Evolutionary conservation across 768 basidiomycete species (phyloP), one percentile per base, ranked within the genome.

Genomic region (Sporobolomyces phaffii): DNA sequence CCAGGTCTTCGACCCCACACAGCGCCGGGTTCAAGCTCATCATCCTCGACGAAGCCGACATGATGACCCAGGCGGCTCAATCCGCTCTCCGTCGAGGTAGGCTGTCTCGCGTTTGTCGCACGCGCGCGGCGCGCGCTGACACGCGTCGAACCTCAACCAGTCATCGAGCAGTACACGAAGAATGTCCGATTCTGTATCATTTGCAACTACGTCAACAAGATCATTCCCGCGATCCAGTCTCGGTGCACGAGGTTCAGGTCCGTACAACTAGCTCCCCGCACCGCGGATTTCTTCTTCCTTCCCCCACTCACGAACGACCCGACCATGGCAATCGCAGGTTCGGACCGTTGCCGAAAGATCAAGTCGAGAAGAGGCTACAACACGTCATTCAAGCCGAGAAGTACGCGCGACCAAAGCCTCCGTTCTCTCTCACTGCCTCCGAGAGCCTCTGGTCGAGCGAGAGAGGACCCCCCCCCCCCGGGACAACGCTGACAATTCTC

Each of bases 171-270:
- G 72, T 98, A 96, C 78, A 99, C 96, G 24, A 91, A 88, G 79
- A 98, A 98, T 75, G 96, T 97, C 72, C 87, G 96, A 43, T 99
- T 99, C 78, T 99, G 96, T 79, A 99, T 99, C 75, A 94, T 99
- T 65, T 98, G 96, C 83, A 99, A 99, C 79, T 99, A 99, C 74
- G 96, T 98, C 77, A 98, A 98, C 84, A 98, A 97, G 78, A 98
- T 99, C 75, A 86, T 88, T 1, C 96, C 96, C 3, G 96, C 96
- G 38, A 96, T 99, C 54, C 96, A 99, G 79, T 96, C 91, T 78
- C 88, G 96, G 54, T 98, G 96, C 79, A 99, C 96, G 9, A 84
- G 94, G 47, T 99, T 98, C 80, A 84, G 96, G 51, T 53, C 20
- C 9, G 5, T 20, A 28, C 68, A 41, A 17, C 69, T 50, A 43